Evolutionary conservation across 495 filamentous ascomycete species (phyloP).

Genomic region (Massariosphaeria phaeospora): DNA sequence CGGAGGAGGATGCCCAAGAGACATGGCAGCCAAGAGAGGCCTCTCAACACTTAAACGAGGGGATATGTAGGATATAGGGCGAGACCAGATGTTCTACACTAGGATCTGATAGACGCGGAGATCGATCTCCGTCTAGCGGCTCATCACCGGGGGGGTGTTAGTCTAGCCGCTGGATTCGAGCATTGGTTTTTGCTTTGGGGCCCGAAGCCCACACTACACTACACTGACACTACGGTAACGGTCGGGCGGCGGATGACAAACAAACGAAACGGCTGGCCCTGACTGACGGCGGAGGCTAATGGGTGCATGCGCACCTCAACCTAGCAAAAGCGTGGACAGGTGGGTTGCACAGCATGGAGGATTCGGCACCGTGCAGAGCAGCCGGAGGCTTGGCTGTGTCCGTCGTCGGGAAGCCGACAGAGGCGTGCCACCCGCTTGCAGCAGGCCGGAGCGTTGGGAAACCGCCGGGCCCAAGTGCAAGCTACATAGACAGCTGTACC

Average conservation of each 20-base stretch:
- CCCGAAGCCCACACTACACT: neutral
- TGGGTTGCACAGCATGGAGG: conserved; percentile 28
- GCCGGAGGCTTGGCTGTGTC: conserved; percentile 7
- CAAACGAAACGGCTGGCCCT: conserved; percentile 24
- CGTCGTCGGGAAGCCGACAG: conserved; percentile 16
- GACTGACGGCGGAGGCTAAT: conserved; percentile 29
- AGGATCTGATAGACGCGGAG: conserved; percentile 19
- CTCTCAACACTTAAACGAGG: neutral
- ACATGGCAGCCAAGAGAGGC: too few relatives aligned
- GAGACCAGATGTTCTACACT: neutral
- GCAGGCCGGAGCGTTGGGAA: too few relatives aligned
- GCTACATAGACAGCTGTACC: too few relatives aligned
- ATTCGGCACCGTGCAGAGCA: conserved; percentile 15
- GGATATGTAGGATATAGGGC: neutral
- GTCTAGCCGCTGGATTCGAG: conserved; percentile 4
- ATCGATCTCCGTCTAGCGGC: conserved; percentile 18
- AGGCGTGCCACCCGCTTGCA: too few relatives aligned
- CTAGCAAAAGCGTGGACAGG: conserved; percentile 21
- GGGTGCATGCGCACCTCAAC: conserved; percentile 21
- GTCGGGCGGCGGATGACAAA: conserved; percentile 15
- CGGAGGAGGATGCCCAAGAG: too few relatives aligned
- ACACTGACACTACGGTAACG: too few relatives aligned
- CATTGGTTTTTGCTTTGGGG: neutral
- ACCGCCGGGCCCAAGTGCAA: too few relatives aligned
- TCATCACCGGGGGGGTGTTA: too few relatives aligned